Conservation (phyloP, 139 green algal genomes). For the Edaphochlamys debaryana region DNA sequence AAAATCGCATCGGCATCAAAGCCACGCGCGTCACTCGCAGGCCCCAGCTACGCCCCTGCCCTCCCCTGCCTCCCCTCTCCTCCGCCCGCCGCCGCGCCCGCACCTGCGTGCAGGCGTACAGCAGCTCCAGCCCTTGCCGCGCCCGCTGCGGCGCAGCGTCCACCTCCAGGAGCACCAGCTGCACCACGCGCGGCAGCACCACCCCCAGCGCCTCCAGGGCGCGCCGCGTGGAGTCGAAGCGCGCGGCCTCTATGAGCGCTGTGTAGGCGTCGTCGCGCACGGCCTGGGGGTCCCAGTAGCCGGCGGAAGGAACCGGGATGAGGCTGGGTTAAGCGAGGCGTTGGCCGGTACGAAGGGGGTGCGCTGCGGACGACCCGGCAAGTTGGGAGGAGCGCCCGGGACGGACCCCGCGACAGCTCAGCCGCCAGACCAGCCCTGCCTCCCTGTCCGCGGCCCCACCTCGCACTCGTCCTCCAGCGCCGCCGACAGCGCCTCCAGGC, state of each 20-base stretch:
- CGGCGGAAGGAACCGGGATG: not conserved
- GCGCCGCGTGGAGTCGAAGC: slow-evolving; percentile 44
- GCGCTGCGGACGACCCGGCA: no score
- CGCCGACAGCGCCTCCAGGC: slow-evolving; percentile 50
- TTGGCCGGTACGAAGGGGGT: no score
- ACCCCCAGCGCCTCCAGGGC: slow-evolving; percentile 28
- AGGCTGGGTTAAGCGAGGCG: no score
- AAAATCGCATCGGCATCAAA: no score
- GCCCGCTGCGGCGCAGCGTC: not conserved
- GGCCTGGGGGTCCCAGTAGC: not conserved
- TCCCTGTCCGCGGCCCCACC: no score
- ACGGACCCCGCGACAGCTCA: no score
- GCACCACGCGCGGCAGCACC: slow-evolving; percentile 43
- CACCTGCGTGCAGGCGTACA: slow-evolving; percentile 54
- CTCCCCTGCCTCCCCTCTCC: no score
- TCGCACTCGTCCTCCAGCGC: slow-evolving; percentile 48
- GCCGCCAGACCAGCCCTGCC: no score
- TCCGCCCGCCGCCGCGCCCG: not conserved
- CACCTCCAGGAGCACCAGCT: slow-evolving; percentile 46
- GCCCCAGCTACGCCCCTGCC: no score
- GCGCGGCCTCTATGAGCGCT: slow-evolving; percentile 49
- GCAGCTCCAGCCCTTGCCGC: slow-evolving; percentile 41
- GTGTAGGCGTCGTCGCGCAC: slow-evolving; percentile 37
- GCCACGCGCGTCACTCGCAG: no score
- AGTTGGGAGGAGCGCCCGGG: no score